Evolutionary conservation across 768 basidiomycete species (phyloP).

Genomic region (Leucosporidium yakuticum): DNA sequence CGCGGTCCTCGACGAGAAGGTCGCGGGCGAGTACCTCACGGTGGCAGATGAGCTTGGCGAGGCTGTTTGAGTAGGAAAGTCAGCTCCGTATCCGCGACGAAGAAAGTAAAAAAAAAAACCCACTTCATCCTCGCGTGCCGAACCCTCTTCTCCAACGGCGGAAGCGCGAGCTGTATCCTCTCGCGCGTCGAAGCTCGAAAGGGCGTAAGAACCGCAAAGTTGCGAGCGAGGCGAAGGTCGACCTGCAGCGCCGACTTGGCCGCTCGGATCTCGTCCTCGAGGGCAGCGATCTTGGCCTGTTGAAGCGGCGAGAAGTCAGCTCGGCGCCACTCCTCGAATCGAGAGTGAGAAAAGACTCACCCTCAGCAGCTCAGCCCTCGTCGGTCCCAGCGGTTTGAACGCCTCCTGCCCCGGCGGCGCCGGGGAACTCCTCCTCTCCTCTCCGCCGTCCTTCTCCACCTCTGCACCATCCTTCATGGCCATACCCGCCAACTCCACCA

Average conservation of each 20-base stretch:
- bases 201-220: conserved; percentile 76
- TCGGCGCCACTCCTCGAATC: background rate
- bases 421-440: too few species aligned
- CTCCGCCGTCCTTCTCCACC: background rate
- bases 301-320: conserved; percentile 42
- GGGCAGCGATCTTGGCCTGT: conserved; percentile 57
- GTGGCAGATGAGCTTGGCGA: conserved; percentile 67
- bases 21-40: conserved; percentile 68
- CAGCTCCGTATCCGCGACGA: background rate
- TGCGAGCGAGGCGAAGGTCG: conserved; percentile 67
- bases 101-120: background rate
- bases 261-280: conserved; percentile 57
- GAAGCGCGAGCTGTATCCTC: conserved; percentile 59
- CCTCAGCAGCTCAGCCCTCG: conserved; percentile 35
- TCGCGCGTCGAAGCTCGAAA: conserved; percentile 80
- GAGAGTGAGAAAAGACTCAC: conserved; percentile 30
- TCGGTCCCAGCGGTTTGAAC: background rate
- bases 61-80: conserved; percentile 14
- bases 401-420: background rate
- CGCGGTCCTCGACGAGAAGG: conserved; percentile 48
- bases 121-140: conserved; percentile 41
- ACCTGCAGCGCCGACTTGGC: conserved; percentile 59
- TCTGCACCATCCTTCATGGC: background rate
- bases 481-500: conserved; percentile 1
- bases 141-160: conserved; percentile 60